A percentile compares a stretch with the other conserved stretches of the same genome.
Evolutionary conservation across 805 yeast species (phyloP).

Genomic region (Metschnikowia kofuensis): DNA sequence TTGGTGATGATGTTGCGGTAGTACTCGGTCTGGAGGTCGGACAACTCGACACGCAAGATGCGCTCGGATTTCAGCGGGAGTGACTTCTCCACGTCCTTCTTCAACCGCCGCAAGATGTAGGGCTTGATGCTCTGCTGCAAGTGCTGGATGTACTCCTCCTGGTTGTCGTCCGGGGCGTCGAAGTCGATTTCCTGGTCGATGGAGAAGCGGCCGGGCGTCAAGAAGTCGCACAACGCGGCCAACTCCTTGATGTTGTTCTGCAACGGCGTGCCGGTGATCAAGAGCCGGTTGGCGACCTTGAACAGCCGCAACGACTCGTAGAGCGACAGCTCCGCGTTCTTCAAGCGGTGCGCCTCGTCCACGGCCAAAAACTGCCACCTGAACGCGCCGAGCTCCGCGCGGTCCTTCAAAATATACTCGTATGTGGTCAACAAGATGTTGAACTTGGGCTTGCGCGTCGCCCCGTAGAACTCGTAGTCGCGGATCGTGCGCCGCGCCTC

Average conservation of each 20-base stretch:
- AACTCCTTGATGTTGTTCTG: conserved; percentile 94
- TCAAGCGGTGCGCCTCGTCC: conserved; percentile 96
- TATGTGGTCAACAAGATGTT: conserved; percentile 92
- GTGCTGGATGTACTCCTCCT: conserved; percentile 83
- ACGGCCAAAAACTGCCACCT: conserved; percentile 97
- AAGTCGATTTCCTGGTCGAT: conserved; percentile 96
- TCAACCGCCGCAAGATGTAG: conserved; percentile 85
- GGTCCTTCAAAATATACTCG: conserved; percentile 91
- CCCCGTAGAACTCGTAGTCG: conserved; percentile 73
- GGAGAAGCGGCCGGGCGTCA: conserved; percentile 90
- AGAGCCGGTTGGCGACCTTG: conserved; percentile 76
- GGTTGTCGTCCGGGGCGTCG: conserved; percentile 81
- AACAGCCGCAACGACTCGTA: conserved; percentile 85
- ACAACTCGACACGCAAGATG: conserved; percentile 88
- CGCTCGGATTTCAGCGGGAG: conserved; percentile 95
- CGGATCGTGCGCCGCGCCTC: conserved; percentile 78
- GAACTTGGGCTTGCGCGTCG: conserved; percentile 75
- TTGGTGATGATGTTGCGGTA: conserved; percentile 91
- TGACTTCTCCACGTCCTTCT: conserved; percentile 96
- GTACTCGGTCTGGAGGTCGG: conserved; percentile 93
- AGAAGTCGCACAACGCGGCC: conserved; percentile 90
- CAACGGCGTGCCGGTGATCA: conserved; percentile 97
- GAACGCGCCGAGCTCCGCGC: conserved; percentile 71
- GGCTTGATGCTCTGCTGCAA: conserved; percentile 86
- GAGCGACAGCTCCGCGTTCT: conserved; percentile 88